Evolutionary conservation across 768 basidiomycete genomes (phyloP).

Genomic region (Solioccasus polychromus): DNA sequence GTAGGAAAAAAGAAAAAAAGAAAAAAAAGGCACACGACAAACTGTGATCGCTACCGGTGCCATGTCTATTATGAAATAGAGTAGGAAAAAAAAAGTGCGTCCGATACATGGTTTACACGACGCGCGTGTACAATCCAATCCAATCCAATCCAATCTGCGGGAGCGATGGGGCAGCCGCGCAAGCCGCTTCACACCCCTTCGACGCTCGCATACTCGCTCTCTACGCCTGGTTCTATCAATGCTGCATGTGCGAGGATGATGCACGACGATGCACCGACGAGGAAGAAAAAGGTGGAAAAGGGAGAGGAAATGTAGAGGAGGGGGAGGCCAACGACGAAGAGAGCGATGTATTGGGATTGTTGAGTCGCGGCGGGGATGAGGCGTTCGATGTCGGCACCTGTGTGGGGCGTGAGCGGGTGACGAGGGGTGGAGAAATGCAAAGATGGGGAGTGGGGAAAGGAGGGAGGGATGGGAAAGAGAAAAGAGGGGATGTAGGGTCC

Average conservation of each 20-base stretch:
- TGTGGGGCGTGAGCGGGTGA: background rate
- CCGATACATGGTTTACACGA: too few species aligned
- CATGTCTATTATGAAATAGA: too few species aligned
- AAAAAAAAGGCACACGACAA: too few species aligned
- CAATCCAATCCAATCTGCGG: background rate
- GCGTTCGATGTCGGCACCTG: conserved; percentile 82
- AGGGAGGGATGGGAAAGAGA: background rate
- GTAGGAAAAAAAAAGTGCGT: too few species aligned
- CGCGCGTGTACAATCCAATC: too few species aligned
- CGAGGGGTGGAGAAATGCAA: too few species aligned
- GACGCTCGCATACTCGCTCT: conserved; percentile 87
- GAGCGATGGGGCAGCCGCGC: too few species aligned
- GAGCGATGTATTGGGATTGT: conserved; percentile 80
- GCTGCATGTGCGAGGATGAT: conserved; percentile 85
- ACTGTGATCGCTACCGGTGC: too few species aligned
- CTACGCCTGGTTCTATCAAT: conserved; percentile 90
- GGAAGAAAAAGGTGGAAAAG: conserved; percentile 87
- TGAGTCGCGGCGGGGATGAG: conserved; percentile 83
- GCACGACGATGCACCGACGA: conserved; percentile 83
- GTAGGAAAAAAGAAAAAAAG: too few species aligned
- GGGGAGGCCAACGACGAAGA: conserved; percentile 91
- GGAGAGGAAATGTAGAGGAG: conserved; percentile 79
- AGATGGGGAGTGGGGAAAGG: background rate
- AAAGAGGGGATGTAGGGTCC: background rate
- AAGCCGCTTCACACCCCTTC: conserved; percentile 62